These are phyloP conservation scores for Pisolithus albus DNA, from an alignment of 768 basidiomycete species.

Conservation along the genomic window DNA sequence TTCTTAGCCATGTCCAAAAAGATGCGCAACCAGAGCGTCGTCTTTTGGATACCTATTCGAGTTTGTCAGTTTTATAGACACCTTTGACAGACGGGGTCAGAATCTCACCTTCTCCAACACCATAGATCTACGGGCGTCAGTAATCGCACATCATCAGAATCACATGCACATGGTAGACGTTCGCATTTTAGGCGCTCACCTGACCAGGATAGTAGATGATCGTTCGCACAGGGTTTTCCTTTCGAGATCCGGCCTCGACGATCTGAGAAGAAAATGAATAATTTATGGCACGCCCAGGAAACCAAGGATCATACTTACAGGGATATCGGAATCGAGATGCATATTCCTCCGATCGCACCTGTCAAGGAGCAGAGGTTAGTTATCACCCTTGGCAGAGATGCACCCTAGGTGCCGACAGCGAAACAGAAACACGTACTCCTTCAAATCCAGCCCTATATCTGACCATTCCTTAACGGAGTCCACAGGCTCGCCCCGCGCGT, in stretches of 20 bases:
- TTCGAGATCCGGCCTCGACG: slow-evolving; percentile 34
- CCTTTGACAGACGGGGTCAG: background rate
- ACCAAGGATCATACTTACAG: slow-evolving; percentile 10
- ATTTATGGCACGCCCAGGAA: background rate
- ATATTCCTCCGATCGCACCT: slow-evolving; percentile 26
- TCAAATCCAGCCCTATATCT: slow-evolving; percentile 32
- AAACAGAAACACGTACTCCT: slow-evolving; percentile 13
- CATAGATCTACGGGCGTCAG: slow-evolving; percentile 30
- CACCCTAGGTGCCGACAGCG: background rate
- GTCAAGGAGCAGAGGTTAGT: background rate
- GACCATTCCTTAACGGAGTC: slow-evolving; percentile 29
- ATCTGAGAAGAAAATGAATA: slow-evolving; percentile 19
- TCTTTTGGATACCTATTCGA: slow-evolving; percentile 30
- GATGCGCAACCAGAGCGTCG: slow-evolving; percentile 31
- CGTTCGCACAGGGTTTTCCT: slow-evolving; percentile 36
- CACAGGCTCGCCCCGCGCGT: slow-evolving; percentile 32
- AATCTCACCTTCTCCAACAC: slow-evolving; percentile 32
- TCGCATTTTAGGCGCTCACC: slow-evolving; percentile 6
- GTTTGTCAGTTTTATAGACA: background rate
- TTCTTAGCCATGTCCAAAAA: slow-evolving; percentile 29
- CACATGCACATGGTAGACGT: background rate
- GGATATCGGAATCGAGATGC: slow-evolving; percentile 29
- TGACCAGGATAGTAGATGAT: slow-evolving; percentile 36
- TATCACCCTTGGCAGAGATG: background rate
- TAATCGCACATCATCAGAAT: background rate